These are phyloP conservation scores for Nevesoporus exiguus DNA, from an alignment of 768 basidiomycete species.

Conservation along the genomic window DNA sequence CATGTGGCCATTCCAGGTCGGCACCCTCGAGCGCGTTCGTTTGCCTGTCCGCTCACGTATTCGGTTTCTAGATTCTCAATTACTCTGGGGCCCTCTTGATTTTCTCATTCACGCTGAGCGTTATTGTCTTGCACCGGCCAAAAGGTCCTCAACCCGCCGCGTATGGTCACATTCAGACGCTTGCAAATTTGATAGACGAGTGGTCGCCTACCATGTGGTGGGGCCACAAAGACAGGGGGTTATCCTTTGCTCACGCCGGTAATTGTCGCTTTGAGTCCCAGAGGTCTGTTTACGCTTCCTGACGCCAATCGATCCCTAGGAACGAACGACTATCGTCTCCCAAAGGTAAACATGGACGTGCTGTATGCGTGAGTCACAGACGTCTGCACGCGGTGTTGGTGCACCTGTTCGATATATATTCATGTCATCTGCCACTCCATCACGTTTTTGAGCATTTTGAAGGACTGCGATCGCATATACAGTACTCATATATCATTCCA, in stretches of 20 bases:
- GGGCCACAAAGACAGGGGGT: slow-evolving; percentile 21
- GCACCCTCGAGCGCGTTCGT: neutral
- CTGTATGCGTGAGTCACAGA: slow-evolving; percentile 16
- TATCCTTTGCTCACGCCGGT: slow-evolving; percentile 19
- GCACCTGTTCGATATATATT: neutral
- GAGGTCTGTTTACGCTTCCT: neutral
- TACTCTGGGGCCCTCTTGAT: slow-evolving; percentile 19
- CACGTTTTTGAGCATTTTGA: neutral
- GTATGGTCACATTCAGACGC: slow-evolving; percentile 35
- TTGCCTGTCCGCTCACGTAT: neutral
- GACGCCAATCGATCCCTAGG: slow-evolving; percentile 11
- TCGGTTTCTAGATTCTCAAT: slow-evolving; percentile 25
- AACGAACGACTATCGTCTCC: slow-evolving; percentile 23
- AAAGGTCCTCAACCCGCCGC: slow-evolving; percentile 28
- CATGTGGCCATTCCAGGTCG: slow-evolving; percentile 29
- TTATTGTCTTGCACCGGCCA: slow-evolving; percentile 12
- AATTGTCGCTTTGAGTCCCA: slow-evolving; percentile 3
- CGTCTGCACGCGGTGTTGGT: neutral
- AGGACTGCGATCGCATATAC: neutral
- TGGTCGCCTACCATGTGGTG: slow-evolving; percentile 35
- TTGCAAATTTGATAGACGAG: slow-evolving; percentile 35
- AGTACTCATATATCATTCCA: neutral
- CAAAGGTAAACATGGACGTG: slow-evolving; percentile 17
- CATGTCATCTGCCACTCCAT: neutral
- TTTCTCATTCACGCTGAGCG: slow-evolving; percentile 18